These are phyloP conservation scores for Fusarium sulawesiense DNA, from an alignment of 2,329 filamentous ascomycete species.

Conservation along the genomic window DNA sequence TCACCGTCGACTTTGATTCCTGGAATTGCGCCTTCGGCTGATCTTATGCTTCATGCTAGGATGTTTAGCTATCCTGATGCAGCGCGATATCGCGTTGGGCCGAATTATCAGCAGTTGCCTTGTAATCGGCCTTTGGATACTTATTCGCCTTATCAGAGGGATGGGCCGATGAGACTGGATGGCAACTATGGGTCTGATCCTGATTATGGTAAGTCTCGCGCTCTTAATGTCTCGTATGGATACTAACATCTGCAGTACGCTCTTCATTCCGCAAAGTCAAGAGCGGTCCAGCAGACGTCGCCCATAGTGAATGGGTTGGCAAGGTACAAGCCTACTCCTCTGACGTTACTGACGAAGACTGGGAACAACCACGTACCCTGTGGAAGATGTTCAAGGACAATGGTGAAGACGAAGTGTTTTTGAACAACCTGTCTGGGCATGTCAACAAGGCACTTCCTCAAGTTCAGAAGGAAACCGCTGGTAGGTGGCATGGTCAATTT, in stretches of 20 bases:
- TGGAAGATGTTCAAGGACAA: constrained; percentile 9
- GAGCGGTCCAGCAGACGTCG: background rate
- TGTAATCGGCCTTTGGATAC: constrained; percentile 32
- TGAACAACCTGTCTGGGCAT: background rate
- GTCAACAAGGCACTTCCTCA: constrained; percentile 2
- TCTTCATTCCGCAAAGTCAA: background rate
- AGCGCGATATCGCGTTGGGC: constrained; percentile 63
- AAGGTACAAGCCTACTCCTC: constrained; percentile 1
- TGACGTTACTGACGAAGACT: background rate
- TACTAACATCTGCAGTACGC: background rate
- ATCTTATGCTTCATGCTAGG: constrained; percentile 60
- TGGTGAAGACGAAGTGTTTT: background rate
- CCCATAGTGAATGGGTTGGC: constrained; percentile 4
- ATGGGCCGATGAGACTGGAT: background rate
- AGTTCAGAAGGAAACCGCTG: background rate
- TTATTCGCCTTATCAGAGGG: background rate
- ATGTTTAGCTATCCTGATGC: constrained; percentile 64
- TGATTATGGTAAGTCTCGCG: background rate
- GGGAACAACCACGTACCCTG: background rate
- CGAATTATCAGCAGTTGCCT: constrained; percentile 63
- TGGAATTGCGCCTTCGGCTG: constrained; percentile 60
- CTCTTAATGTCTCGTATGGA: no score
- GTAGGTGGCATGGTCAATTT: background rate
- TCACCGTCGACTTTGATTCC: constrained; percentile 63
- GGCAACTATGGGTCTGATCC: background rate